Conservation (phyloP, 2,329 filamentous ascomycete species). For the Pseudogymnoascus sp. region DNA sequence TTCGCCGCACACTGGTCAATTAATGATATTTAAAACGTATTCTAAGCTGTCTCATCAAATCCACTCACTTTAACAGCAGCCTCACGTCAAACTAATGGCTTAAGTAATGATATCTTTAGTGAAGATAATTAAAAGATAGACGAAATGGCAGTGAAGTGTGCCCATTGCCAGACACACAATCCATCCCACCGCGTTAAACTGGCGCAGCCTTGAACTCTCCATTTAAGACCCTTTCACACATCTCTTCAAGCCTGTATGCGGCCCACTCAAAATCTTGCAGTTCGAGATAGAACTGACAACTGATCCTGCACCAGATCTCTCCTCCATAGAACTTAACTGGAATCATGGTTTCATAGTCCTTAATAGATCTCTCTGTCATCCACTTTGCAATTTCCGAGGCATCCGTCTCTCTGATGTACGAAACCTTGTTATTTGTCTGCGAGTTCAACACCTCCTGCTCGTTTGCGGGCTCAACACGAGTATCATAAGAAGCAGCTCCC, state of each 20-base stretch:
- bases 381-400: conserved; percentile 32
- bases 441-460: not conserved
- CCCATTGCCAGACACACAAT: no score
- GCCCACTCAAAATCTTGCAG: conserved; percentile 67
- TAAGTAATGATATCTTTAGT: no score
- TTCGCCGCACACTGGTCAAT: no score
- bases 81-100: no score
- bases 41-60: no score
- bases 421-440: not conserved
- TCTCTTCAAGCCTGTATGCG: conserved; percentile 33
- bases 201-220: conserved; percentile 23
- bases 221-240: conserved; percentile 43
- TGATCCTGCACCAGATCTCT: conserved; percentile 62
- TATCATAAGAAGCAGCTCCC: conserved; percentile 12
- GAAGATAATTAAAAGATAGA: no score
- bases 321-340: conserved; percentile 52
- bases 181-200: not conserved
- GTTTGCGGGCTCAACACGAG: not conserved
- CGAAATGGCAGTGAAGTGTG: no score
- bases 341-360: conserved; percentile 63
- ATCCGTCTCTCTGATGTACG: not conserved
- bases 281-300: conserved; percentile 78
- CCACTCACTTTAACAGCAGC: no score
- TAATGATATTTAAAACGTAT: no score
- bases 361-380: conserved; percentile 44